Evolutionary conservation across 2,329 filamentous ascomycete species (phyloP), one percentile per base, ranked within the genome.

Genomic region (Leptographium procerum): DNA sequence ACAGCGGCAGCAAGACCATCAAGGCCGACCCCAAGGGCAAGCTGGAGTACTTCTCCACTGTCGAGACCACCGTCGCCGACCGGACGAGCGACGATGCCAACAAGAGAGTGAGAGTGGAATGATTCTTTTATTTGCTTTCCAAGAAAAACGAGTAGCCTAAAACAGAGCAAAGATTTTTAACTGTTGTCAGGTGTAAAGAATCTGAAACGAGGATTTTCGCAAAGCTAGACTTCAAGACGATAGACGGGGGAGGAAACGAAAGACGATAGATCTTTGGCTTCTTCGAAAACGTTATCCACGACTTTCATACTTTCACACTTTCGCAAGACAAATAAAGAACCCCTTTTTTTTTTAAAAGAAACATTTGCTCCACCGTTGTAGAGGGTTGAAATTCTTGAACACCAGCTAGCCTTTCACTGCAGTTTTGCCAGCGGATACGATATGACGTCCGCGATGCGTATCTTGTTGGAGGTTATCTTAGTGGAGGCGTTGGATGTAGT

Each of bases 11-110:
- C 66, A 73, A 77, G 69, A 72, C 70, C 56, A 77, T 79, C 70
- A 78, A 79, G 74, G 73, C 76, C 59, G 75, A 77, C 60, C 75
- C 76, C 63, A 78, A 77, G 70, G 75, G 73, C 57, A 77, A 73
- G 64, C 70, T 78, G 43, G 75, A 77, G 67, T 79, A 78, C 68
- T 79, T 79, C 62, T 57, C 64, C 55, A 55, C 61, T 55, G 63
- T 67, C 56, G 64, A 75, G 67, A 33, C 31, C 31, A 33, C 31
- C 31, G 55, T 71, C 66, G 19, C 67, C 71, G 58, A 75, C 63
- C 36, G 76, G 26, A 57, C 54, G n/a, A 36, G 19, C 36, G 26
- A 55, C 9, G 43, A 47, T 1, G 54, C 40, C 34, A 57, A 57
- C 29, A 57, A 57, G 55, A 57, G 55, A 51, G 45, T 57, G 55